Base-by-base conservation (phyloP, 225 moss, liverwort and hornwort species). In the Takakia lepidozioides region DNA sequence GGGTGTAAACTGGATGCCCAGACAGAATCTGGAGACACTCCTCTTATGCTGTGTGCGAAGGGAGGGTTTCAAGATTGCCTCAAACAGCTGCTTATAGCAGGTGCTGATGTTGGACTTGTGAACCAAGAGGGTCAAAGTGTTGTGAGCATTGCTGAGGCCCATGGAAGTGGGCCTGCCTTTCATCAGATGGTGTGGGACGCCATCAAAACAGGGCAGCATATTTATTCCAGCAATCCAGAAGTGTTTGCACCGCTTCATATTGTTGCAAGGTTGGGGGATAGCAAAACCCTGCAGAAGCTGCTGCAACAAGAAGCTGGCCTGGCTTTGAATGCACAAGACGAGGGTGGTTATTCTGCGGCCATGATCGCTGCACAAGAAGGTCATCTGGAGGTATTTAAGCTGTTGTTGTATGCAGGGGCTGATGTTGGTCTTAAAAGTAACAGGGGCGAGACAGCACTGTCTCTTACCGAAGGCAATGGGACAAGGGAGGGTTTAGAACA, bases 341-440 rank as follows among this genome's bases (percentile, higher is more conserved):
- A 54, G 39, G 64, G 52, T 23, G 77, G 77, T 1, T 72, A 78
- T 32, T 71, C 77, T 9, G 72, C 77, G 13, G 77, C 64, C 10
- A 78, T 78, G 77, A 22, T 72, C 45, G 77, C 77, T 27, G 71
- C 71, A 17, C 49, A 58, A 54, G 77, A 72, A 41, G 77, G 77
- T 11, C 77, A 78, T 21, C 22, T 72, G 1, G 77, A 78, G 2
- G 72, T 67, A 1, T 78, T 78, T 25, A 78, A 71, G 57, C 57
- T 78, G 25, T 29, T 78, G 38, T 58, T 78, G 1, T 72, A 72
- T 34, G 59, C 77, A 35, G 77, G 77, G 43, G 77, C 77, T 10
- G 71, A 78, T 27, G 68, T 78, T 8, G 55, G 77, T 23, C 48
- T 72, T 43, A 72, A 72, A 56, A 69, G 48, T 22, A 72, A 47